Percentiles rank a stretch among this genome's conserved stretches.
Conservation (phyloP, 805 yeast genomes). For the Lachancea cidri region DNA sequence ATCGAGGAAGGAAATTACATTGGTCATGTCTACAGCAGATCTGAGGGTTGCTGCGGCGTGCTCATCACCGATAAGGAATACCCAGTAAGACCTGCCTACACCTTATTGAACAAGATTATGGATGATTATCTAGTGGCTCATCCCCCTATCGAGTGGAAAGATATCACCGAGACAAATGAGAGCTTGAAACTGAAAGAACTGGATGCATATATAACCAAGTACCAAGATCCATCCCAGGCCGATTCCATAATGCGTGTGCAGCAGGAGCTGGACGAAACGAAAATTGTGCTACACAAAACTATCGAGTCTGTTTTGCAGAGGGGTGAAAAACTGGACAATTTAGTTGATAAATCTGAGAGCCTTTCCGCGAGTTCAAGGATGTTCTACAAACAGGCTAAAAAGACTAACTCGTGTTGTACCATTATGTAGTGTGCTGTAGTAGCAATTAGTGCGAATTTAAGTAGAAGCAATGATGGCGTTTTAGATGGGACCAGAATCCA, state of each 20-base stretch:
- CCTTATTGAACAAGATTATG: conserved; percentile 80
- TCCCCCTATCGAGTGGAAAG: conserved; percentile 68
- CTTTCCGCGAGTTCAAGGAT: conserved; percentile 81
- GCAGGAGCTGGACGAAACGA: conserved; percentile 96
- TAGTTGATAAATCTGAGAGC: conserved; percentile 94
- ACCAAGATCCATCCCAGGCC: conserved; percentile 96
- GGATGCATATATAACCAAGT: conserved; percentile 66
- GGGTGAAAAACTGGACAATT: conserved; percentile 90
- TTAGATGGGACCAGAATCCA: too few species aligned
- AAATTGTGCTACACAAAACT: conserved; percentile 91
- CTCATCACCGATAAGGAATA: conserved; percentile 91
- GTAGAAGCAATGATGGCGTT: too few species aligned
- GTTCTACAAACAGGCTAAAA: conserved; percentile 96
- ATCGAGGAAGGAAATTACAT: conserved; percentile 88
- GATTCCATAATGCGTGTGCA: conserved; percentile 96
- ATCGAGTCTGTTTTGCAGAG: conserved; percentile 91
- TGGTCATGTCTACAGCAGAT: conserved; percentile 86
- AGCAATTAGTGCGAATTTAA: too few species aligned
- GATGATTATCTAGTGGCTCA: conserved; percentile 86
- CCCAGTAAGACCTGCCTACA: conserved; percentile 95
- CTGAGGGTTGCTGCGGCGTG: conserved; percentile 90
- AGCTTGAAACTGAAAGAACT: conserved; percentile 41
- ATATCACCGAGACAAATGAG: conserved; percentile 40
- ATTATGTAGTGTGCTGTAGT: too few species aligned
- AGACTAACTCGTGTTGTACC: conserved; percentile 84